Base-by-base conservation (phyloP, 1,284 basidiomycete genomes). In the Austropuccinia psidii region DNA sequence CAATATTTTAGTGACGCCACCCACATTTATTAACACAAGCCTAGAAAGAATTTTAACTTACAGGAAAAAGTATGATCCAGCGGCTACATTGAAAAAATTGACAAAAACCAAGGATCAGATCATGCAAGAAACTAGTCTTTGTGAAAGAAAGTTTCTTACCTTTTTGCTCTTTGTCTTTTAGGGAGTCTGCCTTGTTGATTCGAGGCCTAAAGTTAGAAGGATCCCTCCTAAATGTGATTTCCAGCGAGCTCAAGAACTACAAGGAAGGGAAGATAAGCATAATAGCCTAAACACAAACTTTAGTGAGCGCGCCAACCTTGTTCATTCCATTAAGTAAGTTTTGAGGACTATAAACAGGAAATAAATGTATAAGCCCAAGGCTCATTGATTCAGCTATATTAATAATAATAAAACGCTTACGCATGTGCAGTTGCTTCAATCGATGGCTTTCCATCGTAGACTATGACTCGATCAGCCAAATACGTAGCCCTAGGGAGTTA, bases 161-260 rank as follows among this genome's bases (percentile, higher is more conserved):
- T 45, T 96, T 97, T 83, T 97, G 93, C 82, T 96, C 92, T 76
- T 89, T 87, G 81, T 97, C 93, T 83, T 95, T 94, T 78, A 94
- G 85, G 82, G 91, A 93, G 82, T 93, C 84, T 76, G 88, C 80
- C 84, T 98, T 98, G 85, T 98, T 97, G 76, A 97, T 93, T 73
- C 93, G 87, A 54, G 93, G 92, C 74, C 82, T 85, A 84, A 87
- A 95, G 83, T 95, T 95, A 75, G 91, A 93, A 31, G 93, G 93
- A 82, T 98, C 94, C 79, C 94, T 87, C 75, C 93, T 86, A 87
- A 97, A 97, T 6, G 93, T 97, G 80, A 97, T 93, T 82, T 96
- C 90, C 33, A 97, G 85, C 9, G 89, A 91, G 4, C 90, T 88
- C 73, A 98, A 83, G 87, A 98, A 98, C 79, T 73, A 31, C 57